Evolutionary conservation across 2,329 filamentous ascomycete genomes (phyloP).

Genomic region (Penicillium sp.): DNA sequence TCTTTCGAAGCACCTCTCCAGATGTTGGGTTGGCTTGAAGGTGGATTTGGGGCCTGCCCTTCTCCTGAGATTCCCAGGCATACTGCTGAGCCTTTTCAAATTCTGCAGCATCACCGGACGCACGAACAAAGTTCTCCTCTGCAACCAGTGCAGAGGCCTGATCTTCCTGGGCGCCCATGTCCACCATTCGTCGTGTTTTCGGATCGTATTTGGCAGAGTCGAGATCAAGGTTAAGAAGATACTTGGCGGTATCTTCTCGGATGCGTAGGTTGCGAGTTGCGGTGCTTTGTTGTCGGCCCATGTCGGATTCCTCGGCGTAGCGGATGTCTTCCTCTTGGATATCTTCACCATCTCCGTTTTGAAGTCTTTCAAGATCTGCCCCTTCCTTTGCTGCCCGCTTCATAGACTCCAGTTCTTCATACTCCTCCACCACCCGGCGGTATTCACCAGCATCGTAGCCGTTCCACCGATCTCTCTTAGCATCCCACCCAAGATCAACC

Average conservation of each 20-base stretch:
- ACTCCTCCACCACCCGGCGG: slow-evolving; percentile 80
- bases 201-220: slow-evolving; percentile 98
- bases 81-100: slow-evolving; percentile 87
- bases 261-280: slow-evolving; percentile 86
- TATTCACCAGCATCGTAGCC: slow-evolving; percentile 93
- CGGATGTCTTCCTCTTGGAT: slow-evolving; percentile 50
- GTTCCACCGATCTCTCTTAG: slow-evolving; percentile 96
- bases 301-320: slow-evolving; percentile 93
- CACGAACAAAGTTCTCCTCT: slow-evolving; percentile 87
- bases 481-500: slow-evolving; percentile 88
- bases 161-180: slow-evolving; percentile 75
- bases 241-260: slow-evolving; percentile 95
- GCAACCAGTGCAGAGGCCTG: slow-evolving; percentile 78
- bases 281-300: slow-evolving; percentile 89
- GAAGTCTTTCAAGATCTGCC: slow-evolving; percentile 49
- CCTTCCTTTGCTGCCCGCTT: slow-evolving; percentile 54
- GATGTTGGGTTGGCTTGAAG: slow-evolving; percentile 95
- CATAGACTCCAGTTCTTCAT: slow-evolving; percentile 78
- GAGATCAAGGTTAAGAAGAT: slow-evolving; percentile 87
- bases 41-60: slow-evolving; percentile 75
- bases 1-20: slow-evolving; percentile 78
- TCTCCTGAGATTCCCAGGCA: slow-evolving; percentile 93
- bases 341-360: slow-evolving; percentile 55
- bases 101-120: slow-evolving; percentile 85
- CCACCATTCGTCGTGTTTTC: slow-evolving; percentile 88